Conservation (phyloP, 495 filamentous ascomycete species). For the Penicillium flavigenum region DNA sequence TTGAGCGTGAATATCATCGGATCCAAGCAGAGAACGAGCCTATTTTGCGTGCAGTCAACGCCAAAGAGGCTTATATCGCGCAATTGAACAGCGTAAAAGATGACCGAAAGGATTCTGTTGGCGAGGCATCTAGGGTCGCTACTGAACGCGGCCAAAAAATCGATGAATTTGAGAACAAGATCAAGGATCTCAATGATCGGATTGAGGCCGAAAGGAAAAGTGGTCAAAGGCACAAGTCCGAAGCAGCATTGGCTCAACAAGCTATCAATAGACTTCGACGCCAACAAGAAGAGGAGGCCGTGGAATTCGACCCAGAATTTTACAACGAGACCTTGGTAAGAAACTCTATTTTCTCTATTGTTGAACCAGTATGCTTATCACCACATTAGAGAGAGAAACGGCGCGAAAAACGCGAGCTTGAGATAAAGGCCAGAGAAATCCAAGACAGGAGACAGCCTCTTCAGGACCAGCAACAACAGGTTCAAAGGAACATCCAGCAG, state of each 20-base stretch:
- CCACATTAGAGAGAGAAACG: constrained; percentile 38
- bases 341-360: constrained; percentile 3
- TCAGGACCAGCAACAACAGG: constrained; percentile 27
- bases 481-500: constrained; percentile 29
- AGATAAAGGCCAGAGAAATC: constrained; percentile 31
- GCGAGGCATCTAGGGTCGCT: constrained; percentile 53
- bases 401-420: constrained; percentile 33
- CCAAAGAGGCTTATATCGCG: constrained; percentile 61
- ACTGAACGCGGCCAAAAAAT: constrained; percentile 48
- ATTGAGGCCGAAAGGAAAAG: constrained; percentile 58
- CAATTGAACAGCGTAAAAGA: constrained; percentile 50
- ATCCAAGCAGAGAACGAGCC: constrained; percentile 66
- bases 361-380: constrained; percentile 21
- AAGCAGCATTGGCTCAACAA: constrained; percentile 44
- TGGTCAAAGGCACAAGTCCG: constrained; percentile 50
- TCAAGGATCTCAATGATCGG: constrained; percentile 54
- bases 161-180: constrained; percentile 50
- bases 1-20: constrained; percentile 51
- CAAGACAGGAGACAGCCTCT: constrained; percentile 28
- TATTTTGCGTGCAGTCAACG: constrained; percentile 60
- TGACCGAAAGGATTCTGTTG: constrained; percentile 51
- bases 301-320: constrained; percentile 52
- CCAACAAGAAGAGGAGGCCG: constrained; percentile 48
- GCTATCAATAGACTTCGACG: constrained; percentile 46
- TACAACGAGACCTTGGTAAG: constrained; percentile 54